A percentile compares a stretch with the other conserved stretches of the same genome.
Conservation (phyloP, 2,329 filamentous ascomycete species). For the Periconia sp. region DNA sequence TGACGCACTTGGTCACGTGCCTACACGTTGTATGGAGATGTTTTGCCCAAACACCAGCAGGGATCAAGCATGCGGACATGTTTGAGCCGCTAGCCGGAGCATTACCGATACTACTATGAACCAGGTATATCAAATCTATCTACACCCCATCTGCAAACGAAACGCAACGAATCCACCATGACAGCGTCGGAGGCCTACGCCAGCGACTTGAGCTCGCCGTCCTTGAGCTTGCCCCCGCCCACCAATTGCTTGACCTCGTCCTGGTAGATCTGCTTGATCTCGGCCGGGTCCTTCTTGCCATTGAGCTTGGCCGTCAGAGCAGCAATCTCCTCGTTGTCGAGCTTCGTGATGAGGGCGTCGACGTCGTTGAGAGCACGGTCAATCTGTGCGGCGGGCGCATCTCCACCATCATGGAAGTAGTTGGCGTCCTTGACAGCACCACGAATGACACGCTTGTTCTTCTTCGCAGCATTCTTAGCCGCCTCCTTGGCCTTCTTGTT, state of each 20-base stretch:
- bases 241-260: slow-evolving; percentile 80
- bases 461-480: slow-evolving; percentile 98
- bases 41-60: too few relatives aligned
- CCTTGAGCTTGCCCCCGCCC: slow-evolving; percentile 83
- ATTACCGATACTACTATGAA: too few relatives aligned
- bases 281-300: slow-evolving; percentile 75
- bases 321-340: slow-evolving; percentile 90
- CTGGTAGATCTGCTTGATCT: slow-evolving; percentile 84
- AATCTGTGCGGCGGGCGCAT: slow-evolving; percentile 77
- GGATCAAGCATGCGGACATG: too few relatives aligned
- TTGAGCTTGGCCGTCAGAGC: slow-evolving; percentile 80
- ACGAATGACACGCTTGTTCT: slow-evolving; percentile 99
- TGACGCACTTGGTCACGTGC: too few relatives aligned
- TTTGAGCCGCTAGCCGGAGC: too few relatives aligned
- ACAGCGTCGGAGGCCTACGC: slow-evolving; percentile 23
- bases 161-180: too few relatives aligned
- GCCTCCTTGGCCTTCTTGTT: slow-evolving; percentile 98
- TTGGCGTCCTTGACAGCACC: slow-evolving; percentile 95
- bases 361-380: slow-evolving; percentile 85
- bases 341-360: slow-evolving; percentile 84
- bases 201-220: slow-evolving; percentile 76
- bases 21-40: too few relatives aligned
- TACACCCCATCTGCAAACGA: too few relatives aligned
- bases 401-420: slow-evolving; percentile 77
- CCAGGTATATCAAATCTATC: too few relatives aligned